These are phyloP conservation scores for Sapria himalayana DNA, from an alignment of 345 rosid genomes.

Conservation along the genomic window DNA sequence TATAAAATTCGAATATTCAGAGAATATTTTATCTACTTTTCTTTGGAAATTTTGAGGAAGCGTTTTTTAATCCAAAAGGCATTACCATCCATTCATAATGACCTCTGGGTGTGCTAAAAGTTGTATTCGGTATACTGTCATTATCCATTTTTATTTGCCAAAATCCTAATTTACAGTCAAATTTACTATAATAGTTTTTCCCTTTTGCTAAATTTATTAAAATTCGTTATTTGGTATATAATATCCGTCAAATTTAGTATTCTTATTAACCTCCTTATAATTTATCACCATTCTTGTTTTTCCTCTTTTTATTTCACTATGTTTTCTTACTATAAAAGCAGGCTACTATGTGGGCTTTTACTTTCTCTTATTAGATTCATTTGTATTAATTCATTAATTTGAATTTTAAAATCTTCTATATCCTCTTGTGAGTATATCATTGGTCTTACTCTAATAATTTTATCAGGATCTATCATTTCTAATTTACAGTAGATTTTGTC, in stretches of 20 bases:
- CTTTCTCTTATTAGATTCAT: no score
- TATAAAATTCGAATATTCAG: background rate
- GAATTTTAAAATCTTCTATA: background rate
- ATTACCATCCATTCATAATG: background rate
- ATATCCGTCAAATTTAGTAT: background rate
- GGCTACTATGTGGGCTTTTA: background rate
- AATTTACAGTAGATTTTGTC: background rate
- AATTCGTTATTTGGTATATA: background rate
- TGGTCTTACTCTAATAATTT: background rate
- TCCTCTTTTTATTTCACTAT: background rate
- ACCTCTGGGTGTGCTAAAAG: background rate
- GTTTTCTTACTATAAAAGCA: background rate
- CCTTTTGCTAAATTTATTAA: background rate
- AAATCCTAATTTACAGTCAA: conserved; percentile 1
- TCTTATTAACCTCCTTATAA: background rate
- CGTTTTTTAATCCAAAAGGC: background rate
- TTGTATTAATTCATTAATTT: no score
- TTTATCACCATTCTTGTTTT: background rate
- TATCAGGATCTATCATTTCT: background rate
- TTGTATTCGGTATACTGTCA: background rate
- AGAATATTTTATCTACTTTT: background rate
- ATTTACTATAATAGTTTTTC: background rate
- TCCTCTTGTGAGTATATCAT: background rate
- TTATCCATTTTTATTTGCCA: background rate
- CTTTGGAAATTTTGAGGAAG: background rate